These are phyloP conservation scores for Acer negundo DNA, from an alignment of 345 rosid genomes.

Conservation along the genomic window DNA sequence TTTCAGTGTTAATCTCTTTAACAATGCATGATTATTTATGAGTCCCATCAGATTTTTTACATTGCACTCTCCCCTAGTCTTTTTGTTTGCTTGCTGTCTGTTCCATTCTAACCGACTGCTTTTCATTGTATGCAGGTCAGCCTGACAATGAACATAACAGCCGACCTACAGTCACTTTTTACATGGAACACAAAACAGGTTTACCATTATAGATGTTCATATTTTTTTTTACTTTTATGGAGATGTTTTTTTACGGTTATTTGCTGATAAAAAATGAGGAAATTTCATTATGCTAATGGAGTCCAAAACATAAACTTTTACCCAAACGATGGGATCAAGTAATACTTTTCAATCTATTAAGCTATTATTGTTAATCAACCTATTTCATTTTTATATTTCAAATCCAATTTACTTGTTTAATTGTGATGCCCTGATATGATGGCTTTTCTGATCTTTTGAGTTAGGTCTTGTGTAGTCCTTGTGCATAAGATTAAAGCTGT, in stretches of 20 bases:
- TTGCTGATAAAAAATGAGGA: not conserved
- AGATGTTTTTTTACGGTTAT: not conserved
- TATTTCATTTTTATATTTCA: not conserved
- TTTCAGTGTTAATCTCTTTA: not conserved
- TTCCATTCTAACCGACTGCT: conserved; percentile 5
- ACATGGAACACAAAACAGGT: conserved; percentile 99
- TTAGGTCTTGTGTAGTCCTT: not conserved
- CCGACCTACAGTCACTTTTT: conserved; percentile 82
- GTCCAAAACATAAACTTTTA: not conserved
- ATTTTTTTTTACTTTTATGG: not conserved
- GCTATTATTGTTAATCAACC: not conserved
- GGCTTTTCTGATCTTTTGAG: not conserved
- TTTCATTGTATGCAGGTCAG: conserved; percentile 65
- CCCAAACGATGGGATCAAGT: not conserved
- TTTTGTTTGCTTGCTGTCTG: not conserved
- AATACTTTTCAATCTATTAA: not conserved
- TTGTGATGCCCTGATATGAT: not conserved
- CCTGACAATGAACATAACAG: conserved; percentile 81
- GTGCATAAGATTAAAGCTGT: not conserved
- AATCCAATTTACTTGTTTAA: not conserved
- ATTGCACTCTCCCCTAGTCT: not conserved
- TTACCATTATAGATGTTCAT: conserved; percentile 11
- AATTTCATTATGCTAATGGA: not conserved
- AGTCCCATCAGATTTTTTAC: not conserved
- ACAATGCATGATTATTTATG: not conserved